Evolutionary conservation across 1,139 yeast species (phyloP).

Genomic region (Blastobotrys persicus): DNA sequence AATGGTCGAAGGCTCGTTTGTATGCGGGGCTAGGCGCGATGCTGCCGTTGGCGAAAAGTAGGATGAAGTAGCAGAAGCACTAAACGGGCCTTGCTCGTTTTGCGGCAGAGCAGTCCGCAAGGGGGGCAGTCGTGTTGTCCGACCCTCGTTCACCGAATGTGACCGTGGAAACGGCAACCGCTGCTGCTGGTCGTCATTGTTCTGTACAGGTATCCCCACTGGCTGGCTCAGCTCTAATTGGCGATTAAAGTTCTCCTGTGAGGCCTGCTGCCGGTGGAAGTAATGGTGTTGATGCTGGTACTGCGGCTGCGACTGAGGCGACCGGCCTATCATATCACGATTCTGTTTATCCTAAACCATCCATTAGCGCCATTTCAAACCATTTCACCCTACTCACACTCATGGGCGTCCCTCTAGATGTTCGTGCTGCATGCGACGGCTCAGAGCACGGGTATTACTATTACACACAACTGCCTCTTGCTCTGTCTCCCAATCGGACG

Average conservation of each 20-base stretch:
- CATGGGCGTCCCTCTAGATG: neutral
- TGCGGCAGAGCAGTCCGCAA: constrained; percentile 17
- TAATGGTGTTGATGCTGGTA: constrained; percentile 19
- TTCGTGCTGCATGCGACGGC: neutral
- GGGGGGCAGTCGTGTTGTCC: constrained; percentile 9
- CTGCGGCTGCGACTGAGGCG: constrained; percentile 14
- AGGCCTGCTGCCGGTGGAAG: constrained; percentile 25
- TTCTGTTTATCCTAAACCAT: constrained; percentile 2
- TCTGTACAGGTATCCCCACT: constrained; percentile 23
- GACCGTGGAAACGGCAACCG: neutral
- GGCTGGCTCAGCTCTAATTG: constrained; percentile 22
- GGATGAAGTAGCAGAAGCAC: constrained; percentile 22
- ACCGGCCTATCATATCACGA: constrained; percentile 9
- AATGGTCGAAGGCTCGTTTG: constrained; percentile 34
- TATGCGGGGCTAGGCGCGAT: constrained; percentile 31
- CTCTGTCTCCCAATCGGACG: neutral
- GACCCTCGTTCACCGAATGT: neutral
- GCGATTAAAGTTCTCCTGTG: constrained; percentile 23
- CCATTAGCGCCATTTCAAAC: neutral
- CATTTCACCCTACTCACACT: neutral
- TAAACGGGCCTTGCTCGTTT: neutral
- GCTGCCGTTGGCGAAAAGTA: constrained; percentile 31
- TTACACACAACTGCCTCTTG: neutral
- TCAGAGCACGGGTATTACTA: neutral
- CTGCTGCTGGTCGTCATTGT: neutral